Evolutionary conservation across 139 green algal species (phyloP), one percentile per base, ranked within the genome.

Genomic region (Chlamydomonas applanata): DNA sequence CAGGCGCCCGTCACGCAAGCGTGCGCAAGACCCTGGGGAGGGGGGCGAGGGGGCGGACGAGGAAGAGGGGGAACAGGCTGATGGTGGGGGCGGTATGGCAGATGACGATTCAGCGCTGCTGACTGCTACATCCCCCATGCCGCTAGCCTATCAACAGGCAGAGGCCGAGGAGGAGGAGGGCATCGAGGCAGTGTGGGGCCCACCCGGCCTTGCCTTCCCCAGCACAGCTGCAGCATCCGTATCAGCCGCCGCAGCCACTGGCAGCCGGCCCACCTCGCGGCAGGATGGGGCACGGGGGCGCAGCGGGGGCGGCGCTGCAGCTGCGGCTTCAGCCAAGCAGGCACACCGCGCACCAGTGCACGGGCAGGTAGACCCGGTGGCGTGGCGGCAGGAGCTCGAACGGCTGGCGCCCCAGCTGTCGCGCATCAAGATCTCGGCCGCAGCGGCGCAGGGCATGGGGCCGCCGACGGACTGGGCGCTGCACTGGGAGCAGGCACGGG

Each of bases 371-470:
- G 82, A 87, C 44, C 54, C 76, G 0, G 1, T 79, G 2, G 82
- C 82, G 0, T 87, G 82, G 82, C 71, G 71, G 29, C 45, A 63
- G 29, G 82, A 87, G 34, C 32, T 71, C 9, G 82, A 87, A 61
- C 82, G 82, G 5, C n/a, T 87, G 40, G 54, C 60, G 4, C 78
- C 82, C 25, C 67, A 76, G 72, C 75, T 87, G 25, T 36, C 27
- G 0, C 71, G 71, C 24, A 80, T 87, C 9, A 68, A 74, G 34
- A 56, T 83, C 14, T 29, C 61, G 19, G 61, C 73, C 2, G 33
- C 30, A 33, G 33, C 46, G 30, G 63, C 70, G 17, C 62, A 36
- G 19, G 71, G 46, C 53, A 64, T 53, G n/a, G 66, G 71, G n/a
- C 40, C 40, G 40, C 40, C 40, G 7, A 49, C 40, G 7, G 74